A percentile compares a stretch with the other conserved stretches of the same genome.
phyloP scores from a whole-genome alignment of 176 grass and related monocot species.

The Neostapfia colusana region DNA sequence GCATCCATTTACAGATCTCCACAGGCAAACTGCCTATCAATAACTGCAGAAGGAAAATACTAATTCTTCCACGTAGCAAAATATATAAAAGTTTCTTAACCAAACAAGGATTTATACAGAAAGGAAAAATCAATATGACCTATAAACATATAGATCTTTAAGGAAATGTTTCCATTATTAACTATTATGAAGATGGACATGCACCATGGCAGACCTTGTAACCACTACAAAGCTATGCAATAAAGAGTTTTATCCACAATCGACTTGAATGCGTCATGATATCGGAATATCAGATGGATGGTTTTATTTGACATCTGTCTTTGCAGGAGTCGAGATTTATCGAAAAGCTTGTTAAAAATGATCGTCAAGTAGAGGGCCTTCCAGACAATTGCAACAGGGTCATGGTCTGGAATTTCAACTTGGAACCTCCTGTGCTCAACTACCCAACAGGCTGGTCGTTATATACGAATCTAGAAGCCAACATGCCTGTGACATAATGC shows the following conservation, averaged over 20 bases:
- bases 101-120: slow-evolving; percentile 2
- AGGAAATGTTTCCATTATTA: slow-evolving; percentile 13
- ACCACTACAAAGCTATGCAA: slow-evolving; percentile 5
- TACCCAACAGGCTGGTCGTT: slow-evolving; percentile 70
- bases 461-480: slow-evolving; percentile 54
- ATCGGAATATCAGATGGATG: neutral
- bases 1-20: slow-evolving; percentile 4
- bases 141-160: slow-evolving; percentile 18
- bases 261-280: slow-evolving; percentile 3
- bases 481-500: slow-evolving; percentile 51
- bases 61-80: neutral
- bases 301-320: slow-evolving; percentile 20
- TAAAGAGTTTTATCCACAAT: neutral
- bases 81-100: neutral
- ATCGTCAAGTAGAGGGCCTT: slow-evolving; percentile 81
- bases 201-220: neutral
- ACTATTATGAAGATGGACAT: slow-evolving; percentile 9
- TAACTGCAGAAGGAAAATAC: neutral
- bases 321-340: slow-evolving; percentile 82
- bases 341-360: slow-evolving; percentile 82
- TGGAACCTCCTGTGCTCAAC: slow-evolving; percentile 58
- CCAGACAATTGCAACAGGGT: slow-evolving; percentile 77
- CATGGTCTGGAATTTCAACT: slow-evolving; percentile 76
- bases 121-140: neutral
- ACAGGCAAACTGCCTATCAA: neutral